Evolutionary conservation across 2,329 filamentous ascomycete genomes (phyloP).

Genomic region (Pseudocercospora fuligena): DNA sequence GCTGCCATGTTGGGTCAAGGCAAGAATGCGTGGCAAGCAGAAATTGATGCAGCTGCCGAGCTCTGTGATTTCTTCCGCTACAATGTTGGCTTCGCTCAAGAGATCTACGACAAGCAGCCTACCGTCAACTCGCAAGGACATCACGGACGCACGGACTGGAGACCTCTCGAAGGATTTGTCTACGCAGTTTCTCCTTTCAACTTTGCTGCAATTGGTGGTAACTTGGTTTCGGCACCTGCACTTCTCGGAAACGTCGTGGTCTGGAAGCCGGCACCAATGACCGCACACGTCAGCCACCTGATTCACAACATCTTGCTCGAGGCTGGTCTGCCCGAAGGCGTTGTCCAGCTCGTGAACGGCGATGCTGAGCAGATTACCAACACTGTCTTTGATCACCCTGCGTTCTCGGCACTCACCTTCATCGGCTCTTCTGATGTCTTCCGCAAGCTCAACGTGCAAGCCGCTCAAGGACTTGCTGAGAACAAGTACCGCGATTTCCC

Average conservation of each 20-base stretch:
- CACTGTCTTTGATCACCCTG: slow-evolving; percentile 71
- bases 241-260: slow-evolving; percentile 91
- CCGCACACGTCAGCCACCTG: slow-evolving; percentile 84
- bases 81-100: slow-evolving; percentile 89
- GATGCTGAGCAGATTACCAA: slow-evolving; percentile 82
- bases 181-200: slow-evolving; percentile 95
- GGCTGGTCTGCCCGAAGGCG: slow-evolving; percentile 82
- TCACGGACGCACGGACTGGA: slow-evolving; percentile 89
- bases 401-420: slow-evolving; percentile 88
- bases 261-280: slow-evolving; percentile 90
- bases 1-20: slow-evolving; percentile 94
- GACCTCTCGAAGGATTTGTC: slow-evolving; percentile 89
- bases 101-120: slow-evolving; percentile 85
- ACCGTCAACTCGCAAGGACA: slow-evolving; percentile 78
- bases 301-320: slow-evolving; percentile 90
- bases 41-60: slow-evolving; percentile 93
- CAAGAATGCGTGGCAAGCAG: slow-evolving; percentile 97
- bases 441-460: slow-evolving; percentile 82
- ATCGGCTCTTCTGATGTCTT: slow-evolving; percentile 91
- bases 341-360: slow-evolving; percentile 90
- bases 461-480: slow-evolving; percentile 77
- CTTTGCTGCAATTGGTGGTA: slow-evolving; percentile 91
- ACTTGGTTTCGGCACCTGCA: slow-evolving; percentile 79
- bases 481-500: slow-evolving; percentile 83
- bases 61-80: slow-evolving; percentile 85